Percentiles rank a stretch among this genome's conserved stretches.
phyloP scores from a whole-genome alignment of 2,329 filamentous ascomycete genomes.

The Byssochlamys sp. region DNA sequence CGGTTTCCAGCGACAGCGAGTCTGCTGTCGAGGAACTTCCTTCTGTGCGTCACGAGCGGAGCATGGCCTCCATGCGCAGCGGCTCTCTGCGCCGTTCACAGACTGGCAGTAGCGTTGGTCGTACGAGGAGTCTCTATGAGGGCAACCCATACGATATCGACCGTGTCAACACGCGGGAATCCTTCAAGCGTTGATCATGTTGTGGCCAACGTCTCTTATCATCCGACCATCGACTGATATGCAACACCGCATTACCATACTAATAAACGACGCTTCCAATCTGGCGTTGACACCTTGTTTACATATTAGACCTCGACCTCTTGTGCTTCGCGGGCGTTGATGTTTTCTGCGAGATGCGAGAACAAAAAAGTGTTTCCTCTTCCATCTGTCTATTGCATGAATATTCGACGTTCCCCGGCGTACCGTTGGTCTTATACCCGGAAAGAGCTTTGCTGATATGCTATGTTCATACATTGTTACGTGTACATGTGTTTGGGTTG shows the following conservation, averaged over 20 bases:
- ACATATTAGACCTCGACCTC: not conserved
- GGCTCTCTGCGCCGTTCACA: conserved; percentile 19
- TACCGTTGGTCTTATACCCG: not conserved
- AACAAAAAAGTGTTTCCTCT: not conserved
- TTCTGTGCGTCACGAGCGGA: conserved; percentile 16
- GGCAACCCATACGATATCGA: conserved; percentile 38
- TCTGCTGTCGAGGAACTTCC: conserved; percentile 13
- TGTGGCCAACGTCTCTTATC: too few species aligned
- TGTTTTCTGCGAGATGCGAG: not conserved
- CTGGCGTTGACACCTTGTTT: not conserved
- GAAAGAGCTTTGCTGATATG: not conserved
- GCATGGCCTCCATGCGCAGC: conserved; percentile 5
- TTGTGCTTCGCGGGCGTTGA: not conserved
- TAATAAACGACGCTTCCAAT: not conserved
- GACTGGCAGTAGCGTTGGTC: conserved; percentile 13
- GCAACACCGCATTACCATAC: not conserved
- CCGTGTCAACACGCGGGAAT: conserved; percentile 33
- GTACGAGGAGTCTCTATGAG: conserved; percentile 26
- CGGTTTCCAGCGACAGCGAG: conserved; percentile 17
- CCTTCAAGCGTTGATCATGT: conserved; percentile 3
- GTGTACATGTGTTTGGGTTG: not conserved
- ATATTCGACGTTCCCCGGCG: not conserved
- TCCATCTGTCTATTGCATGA: not conserved
- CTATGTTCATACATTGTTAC: not conserved
- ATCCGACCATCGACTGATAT: not conserved